Evolutionary conservation across 2,329 filamentous ascomycete species (phyloP), one percentile per base, ranked within the genome.

Genomic region (Chaetomiaceae sp.): DNA sequence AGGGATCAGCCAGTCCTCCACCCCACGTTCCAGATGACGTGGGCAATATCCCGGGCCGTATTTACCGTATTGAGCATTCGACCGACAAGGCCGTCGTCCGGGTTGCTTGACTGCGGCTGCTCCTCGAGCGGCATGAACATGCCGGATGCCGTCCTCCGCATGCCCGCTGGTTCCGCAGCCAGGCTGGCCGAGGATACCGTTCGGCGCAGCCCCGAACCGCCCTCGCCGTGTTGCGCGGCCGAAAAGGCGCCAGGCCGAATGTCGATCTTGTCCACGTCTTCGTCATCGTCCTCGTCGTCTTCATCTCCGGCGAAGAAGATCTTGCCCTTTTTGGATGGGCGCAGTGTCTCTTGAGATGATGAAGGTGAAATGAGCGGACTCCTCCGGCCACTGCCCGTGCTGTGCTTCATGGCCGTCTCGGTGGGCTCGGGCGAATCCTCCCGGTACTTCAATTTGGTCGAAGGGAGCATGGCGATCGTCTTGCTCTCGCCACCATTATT

Each of bases 81-180:
- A 56, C 88, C 87, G 65, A 95, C 81, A 51, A 95, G 77, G 43
- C 87, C 86, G 47, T 79, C 75, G 64, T 74, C 81, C 56, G 77
- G 74, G 46, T 71, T 76, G 43, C 69, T 77, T 66, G 70, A n/a
- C n/a, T n/a, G 75, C 59, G 90, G 88, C 56, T 83, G 83, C 62
- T 91, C 87, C 62, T 91, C 88, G 62, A 85, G 87, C 7, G 90
- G 89, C 87, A 95, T 91, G 64, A 95, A 87, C 89, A 95, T 95
- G 61, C 90, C 91, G 36, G 89, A 94, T 47, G 84, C 77, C 19
- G 89, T 95, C 61, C 91, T 80, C 58, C 86, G 83, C 76, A 95
- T 85, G 48, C 85, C 84, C 17, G 71, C 74, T 39, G 77, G 73
- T 55, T 81, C 77, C 19, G 72, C 74, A n/a, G 66, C 69, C n/a